Percentiles rank a stretch among this genome's conserved stretches.
These are phyloP conservation scores for Globisporangium splendens DNA, from an alignment of 352 stramenopile genomes.

Conservation along the genomic window DNA sequence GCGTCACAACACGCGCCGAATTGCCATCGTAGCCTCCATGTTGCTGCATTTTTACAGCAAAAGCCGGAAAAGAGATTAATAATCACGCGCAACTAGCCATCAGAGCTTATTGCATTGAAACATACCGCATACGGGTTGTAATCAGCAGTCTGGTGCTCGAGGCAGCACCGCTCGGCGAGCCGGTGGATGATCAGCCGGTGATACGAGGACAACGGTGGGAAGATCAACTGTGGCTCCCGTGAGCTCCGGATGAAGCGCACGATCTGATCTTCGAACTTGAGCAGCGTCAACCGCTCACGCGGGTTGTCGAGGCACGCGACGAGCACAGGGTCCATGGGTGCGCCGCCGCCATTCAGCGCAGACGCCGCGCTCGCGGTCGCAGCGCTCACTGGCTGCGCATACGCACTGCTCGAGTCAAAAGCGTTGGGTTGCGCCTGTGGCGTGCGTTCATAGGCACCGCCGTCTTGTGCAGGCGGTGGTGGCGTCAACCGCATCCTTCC, in stretches of 20 bases:
- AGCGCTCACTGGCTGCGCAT: constrained; percentile 39
- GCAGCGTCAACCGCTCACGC: constrained; percentile 72
- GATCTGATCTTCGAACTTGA: constrained; percentile 88
- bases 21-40: constrained; percentile 49
- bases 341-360: constrained; percentile 19
- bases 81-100: no score
- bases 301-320: constrained; percentile 77
- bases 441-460: constrained; percentile 39
- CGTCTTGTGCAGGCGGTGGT: constrained; percentile 32
- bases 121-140: constrained; percentile 45
- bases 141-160: constrained; percentile 87
- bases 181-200: constrained; percentile 90
- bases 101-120: not conserved
- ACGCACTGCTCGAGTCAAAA: constrained; percentile 22
- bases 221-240: constrained; percentile 66
- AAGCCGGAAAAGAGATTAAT: no score
- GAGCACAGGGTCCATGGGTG: constrained; percentile 72
- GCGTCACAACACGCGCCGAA: constrained; percentile 77
- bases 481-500: constrained; percentile 32
- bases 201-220: constrained; percentile 84
- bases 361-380: constrained; percentile 50
- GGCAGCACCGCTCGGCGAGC: constrained; percentile 89
- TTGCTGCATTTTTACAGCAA: no score
- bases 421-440: not conserved
- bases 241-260: constrained; percentile 70